Base-by-base conservation (phyloP, 2,329 filamentous ascomycete genomes). In the Chrysosporium keratinophilum region DNA sequence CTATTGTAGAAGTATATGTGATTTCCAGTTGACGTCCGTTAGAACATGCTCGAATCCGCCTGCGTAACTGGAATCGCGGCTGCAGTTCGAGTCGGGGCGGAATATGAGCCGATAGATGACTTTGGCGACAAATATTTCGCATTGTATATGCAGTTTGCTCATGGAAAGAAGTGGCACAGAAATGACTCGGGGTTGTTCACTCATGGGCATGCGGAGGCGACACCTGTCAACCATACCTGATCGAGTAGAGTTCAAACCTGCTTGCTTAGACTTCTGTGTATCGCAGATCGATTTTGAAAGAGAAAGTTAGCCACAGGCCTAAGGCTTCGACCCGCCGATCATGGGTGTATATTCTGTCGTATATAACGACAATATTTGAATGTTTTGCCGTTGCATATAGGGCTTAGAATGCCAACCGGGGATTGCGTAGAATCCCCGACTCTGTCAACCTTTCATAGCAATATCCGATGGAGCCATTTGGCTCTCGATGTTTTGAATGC, bases 31-130 rank as follows among this genome's bases (percentile, higher is more conserved):
- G 35, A 50, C 37, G 11, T 12, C 35, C 7, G 23, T 17, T 44
- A 68, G 62, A 71, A 71, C 55, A 78, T 78, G 71, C 76, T 88
- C 60, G 84, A 88, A 62, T 74, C 85, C 9, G 85, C 84, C 1
- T 82, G 82, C 54, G 82, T 88, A 48, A 81, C 78, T 53, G 84
- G 84, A 0, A 85, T 87, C 46, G 81, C 83, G 3, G 84, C 84
- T 1, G 85, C 84, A 0, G 84, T 85, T 52, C 78, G 80, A 45
- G 70, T 87, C 0, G 85, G 84, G 0, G 84, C 83, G 0, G 71
- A 75, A 1, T 87, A 87, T 60, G 64, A 67, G 35, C 59, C 57
- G 2, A 67, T 70, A 14, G 67, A 68, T 52, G 57, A 58, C 19
- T 48, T 67, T 66, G 60, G 64, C 62, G 2, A 63, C 64, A 47